Evolutionary conservation across 2,329 filamentous ascomycete species (phyloP).

Genomic region (Fusarium nurragi): DNA sequence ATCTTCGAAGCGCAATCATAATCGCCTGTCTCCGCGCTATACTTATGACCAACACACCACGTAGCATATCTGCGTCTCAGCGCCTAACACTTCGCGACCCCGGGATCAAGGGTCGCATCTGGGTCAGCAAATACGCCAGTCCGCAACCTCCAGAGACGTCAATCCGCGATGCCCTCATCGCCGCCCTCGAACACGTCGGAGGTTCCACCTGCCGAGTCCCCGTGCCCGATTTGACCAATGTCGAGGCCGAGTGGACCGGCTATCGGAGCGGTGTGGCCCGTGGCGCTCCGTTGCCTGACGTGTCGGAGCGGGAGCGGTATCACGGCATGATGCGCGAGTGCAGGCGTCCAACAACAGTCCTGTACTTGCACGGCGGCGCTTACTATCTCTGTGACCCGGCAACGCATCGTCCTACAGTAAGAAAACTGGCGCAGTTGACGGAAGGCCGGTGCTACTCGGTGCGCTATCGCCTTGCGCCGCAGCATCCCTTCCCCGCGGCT

Average conservation of each 20-base stretch:
- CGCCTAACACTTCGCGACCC: slow-evolving; percentile 68
- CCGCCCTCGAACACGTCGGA: slow-evolving; percentile 57
- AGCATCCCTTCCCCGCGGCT: slow-evolving; percentile 78
- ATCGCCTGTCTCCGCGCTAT: slow-evolving; percentile 77
- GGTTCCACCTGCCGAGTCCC: slow-evolving; percentile 23
- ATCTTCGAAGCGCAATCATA: slow-evolving; percentile 77
- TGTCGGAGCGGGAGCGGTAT: slow-evolving; percentile 73
- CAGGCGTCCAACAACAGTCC: slow-evolving; percentile 67
- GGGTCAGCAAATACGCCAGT: slow-evolving; percentile 78
- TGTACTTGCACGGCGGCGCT: slow-evolving; percentile 82
- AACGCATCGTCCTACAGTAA: slow-evolving; percentile 68
- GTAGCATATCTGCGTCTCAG: slow-evolving; percentile 71
- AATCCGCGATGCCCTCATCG: slow-evolving; percentile 66
- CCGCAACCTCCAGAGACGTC: slow-evolving; percentile 66
- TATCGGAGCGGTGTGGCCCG: slow-evolving; percentile 66
- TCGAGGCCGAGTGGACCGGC: slow-evolving; percentile 81
- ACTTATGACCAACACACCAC: slow-evolving; percentile 57
- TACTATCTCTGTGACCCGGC: slow-evolving; percentile 77
- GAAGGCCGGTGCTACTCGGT: slow-evolving; percentile 76
- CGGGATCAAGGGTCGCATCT: slow-evolving; percentile 80
- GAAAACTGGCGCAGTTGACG: slow-evolving; percentile 71
- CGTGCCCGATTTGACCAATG: slow-evolving; percentile 63
- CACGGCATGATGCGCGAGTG: slow-evolving; percentile 73
- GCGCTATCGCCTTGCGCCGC: slow-evolving; percentile 78
- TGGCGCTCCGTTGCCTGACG: slow-evolving; percentile 60